Base-by-base conservation (phyloP, 176 grass and related monocot genomes). In the Eragrostis curvula region DNA sequence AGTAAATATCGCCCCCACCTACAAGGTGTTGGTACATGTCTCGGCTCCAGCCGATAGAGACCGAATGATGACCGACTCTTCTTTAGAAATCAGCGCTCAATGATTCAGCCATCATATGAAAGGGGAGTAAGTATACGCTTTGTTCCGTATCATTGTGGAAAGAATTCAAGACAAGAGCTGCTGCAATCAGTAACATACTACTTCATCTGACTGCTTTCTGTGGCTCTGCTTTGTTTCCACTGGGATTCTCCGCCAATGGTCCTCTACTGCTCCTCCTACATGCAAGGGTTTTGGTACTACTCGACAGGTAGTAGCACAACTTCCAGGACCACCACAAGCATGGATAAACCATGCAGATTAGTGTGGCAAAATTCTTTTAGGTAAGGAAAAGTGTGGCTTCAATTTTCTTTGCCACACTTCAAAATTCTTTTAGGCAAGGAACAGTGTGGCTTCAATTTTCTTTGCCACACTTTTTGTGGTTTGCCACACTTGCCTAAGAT, bases 51-150 rank as follows among this genome's bases (percentile, higher is more conserved):
- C 42, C 56, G 16, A n/a, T 27, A 17, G 12, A 44, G 12, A 44
- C 40, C 21, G 21, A 15, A 24, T n/a, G 32, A 36, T 36, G 42
- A 43, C n/a, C n/a, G n/a, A n/a, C 16, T 39, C 30, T 47, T 47
- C 61, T 17, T 5, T 20, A 79, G 32, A 46, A 16, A 47, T 30
- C 12, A 11, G n/a, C 24, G 60, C 12, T 39, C 40, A 70, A 71
- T 79, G 56, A 85, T 85, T 62, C 83, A 59, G 20, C 53, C 46
- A 66, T 65, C 45, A 45, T 68, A 11, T 32, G 53, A 18, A 55
- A 21, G 44, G 44, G 44, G 44, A 45, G 9, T 45, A 45, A 45
- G 61, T 14, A 30, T n/a, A 56, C 20, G 18, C 53, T 56, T 85
- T 72, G 77, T 61, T 70, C 32, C 53, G 52, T 17, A 62, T 43